A percentile compares a stretch with the other conserved stretches of the same genome.
Conservation (phyloP, 2,329 filamentous ascomycete species). For the Colletotrichum echinochloae region DNA sequence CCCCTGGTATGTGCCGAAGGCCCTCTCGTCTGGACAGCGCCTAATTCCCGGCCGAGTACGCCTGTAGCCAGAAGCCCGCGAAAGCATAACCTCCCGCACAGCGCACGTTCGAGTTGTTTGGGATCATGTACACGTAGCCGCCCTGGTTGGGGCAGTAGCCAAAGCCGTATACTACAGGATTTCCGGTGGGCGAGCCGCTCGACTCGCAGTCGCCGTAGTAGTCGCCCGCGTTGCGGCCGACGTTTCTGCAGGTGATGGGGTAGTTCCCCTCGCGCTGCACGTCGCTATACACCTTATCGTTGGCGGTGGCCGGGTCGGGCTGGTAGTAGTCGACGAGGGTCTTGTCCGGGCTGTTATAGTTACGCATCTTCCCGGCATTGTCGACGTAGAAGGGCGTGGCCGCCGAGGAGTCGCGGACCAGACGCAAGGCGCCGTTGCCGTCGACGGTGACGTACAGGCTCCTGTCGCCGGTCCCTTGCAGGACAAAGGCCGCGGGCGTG, state of each 20-base stretch:
- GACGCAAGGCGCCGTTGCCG: slow-evolving; percentile 8
- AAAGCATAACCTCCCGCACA: slow-evolving; percentile 22
- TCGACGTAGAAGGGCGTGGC: slow-evolving; percentile 30
- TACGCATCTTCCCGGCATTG: slow-evolving; percentile 20
- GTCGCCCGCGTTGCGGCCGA: background rate
- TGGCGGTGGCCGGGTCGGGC: slow-evolving; percentile 21
- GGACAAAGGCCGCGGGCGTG: slow-evolving; percentile 19
- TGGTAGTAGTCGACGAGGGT: slow-evolving; percentile 22
- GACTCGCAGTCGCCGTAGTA: slow-evolving; percentile 23
- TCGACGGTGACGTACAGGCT: slow-evolving; percentile 7
- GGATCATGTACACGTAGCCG: slow-evolving; percentile 27
- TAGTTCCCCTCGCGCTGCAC: slow-evolving; percentile 9
- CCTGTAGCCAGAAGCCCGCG: slow-evolving; percentile 8
- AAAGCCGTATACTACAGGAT: slow-evolving; percentile 18
- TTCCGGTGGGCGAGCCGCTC: slow-evolving; percentile 14
- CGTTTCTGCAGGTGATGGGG: background rate
- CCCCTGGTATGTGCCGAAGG: background rate
- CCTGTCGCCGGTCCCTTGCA: background rate
- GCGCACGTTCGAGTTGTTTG: slow-evolving; percentile 24
- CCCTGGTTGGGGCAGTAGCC: slow-evolving; percentile 28
- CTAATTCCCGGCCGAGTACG: background rate
- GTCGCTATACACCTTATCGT: slow-evolving; percentile 21
- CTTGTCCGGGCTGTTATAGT: slow-evolving; percentile 19
- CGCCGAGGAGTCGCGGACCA: slow-evolving; percentile 7
- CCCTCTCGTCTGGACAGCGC: background rate